A percentile compares a stretch with the other conserved stretches of the same genome.
These are phyloP conservation scores for Rhodotorula toruloides DNA, from an alignment of 768 basidiomycete species.

Conservation along the genomic window DNA sequence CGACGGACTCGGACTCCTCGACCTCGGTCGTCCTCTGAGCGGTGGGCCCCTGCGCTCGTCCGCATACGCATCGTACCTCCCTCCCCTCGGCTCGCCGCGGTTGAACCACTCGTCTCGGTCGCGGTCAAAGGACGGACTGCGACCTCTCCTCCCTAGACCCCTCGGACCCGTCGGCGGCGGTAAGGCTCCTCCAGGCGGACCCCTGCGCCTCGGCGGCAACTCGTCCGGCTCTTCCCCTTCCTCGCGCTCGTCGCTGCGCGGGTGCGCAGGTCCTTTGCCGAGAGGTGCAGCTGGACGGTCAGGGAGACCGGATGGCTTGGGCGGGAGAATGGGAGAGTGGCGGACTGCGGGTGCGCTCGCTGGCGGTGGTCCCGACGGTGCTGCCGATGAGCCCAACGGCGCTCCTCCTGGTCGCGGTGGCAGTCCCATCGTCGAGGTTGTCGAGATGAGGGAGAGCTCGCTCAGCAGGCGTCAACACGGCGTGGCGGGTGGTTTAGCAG, in stretches of 20 bases:
- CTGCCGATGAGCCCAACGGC: not conserved
- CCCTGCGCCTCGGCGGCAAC: not conserved
- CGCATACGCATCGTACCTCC: not conserved
- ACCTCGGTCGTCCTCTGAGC: slow-evolving; percentile 1
- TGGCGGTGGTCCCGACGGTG: too few relatives aligned
- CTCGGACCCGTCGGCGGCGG: not conserved
- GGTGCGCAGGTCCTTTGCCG: not conserved
- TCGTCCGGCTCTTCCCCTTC: slow-evolving; percentile 30
- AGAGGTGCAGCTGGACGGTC: not conserved
- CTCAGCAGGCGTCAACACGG: too few relatives aligned
- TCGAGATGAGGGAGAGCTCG: too few relatives aligned
- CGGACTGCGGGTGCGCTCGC: not conserved
- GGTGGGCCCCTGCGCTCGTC: slow-evolving; percentile 3
- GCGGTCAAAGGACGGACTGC: slow-evolving; percentile 21
- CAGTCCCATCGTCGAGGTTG: too few relatives aligned
- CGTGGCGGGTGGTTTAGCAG: too few relatives aligned
- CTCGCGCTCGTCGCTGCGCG: slow-evolving; percentile 15
- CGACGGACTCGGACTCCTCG: slow-evolving; percentile 22
- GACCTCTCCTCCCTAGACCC: not conserved
- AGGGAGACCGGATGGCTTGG: slow-evolving; percentile 23
- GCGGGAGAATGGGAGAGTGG: slow-evolving; percentile 12
- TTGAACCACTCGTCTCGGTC: not conserved
- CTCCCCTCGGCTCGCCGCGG: not conserved
- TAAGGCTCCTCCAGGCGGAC: not conserved
- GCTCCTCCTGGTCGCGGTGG: not conserved